These are phyloP conservation scores for Trichoderma sp. DNA, from an alignment of 2,329 filamentous ascomycete genomes.

Conservation along the genomic window DNA sequence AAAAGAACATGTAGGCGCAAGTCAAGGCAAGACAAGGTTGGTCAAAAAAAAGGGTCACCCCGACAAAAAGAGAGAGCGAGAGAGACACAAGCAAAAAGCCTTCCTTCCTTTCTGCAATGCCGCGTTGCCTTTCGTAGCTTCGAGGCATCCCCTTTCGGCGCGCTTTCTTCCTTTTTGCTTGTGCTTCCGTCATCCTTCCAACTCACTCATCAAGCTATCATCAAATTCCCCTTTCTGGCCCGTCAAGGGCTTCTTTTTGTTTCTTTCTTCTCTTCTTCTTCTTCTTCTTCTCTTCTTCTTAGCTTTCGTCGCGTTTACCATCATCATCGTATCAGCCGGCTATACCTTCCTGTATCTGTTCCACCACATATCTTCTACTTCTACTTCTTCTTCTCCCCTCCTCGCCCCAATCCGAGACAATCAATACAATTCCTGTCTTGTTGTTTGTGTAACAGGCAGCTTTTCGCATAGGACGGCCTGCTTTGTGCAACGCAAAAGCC, in stretches of 20 bases:
- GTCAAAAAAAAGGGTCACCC: slow-evolving; percentile 2
- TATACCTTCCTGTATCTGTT: background rate
- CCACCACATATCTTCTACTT: background rate
- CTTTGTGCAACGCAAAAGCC: background rate
- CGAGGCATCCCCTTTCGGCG: slow-evolving; percentile 9
- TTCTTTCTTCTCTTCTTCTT: background rate
- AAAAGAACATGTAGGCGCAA: slow-evolving; percentile 15
- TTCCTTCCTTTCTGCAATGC: slow-evolving; percentile 4
- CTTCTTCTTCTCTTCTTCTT: background rate
- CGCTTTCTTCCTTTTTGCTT: background rate
- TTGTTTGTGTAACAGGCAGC: slow-evolving; percentile 7
- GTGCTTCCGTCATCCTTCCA: background rate
- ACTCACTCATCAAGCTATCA: background rate
- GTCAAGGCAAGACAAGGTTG: background rate
- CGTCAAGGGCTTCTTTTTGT: background rate
- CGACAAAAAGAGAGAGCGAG: background rate
- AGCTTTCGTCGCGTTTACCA: background rate
- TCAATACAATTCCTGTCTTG: background rate
- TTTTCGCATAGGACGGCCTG: background rate
- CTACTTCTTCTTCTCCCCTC: background rate
- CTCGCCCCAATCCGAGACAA: background rate
- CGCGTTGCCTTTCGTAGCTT: slow-evolving; percentile 4
- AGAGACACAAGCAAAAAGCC: background rate
- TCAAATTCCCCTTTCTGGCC: slow-evolving; percentile 1
- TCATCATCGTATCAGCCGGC: background rate